These are phyloP conservation scores for Porpolomopsis calyptriformis DNA, from an alignment of 768 basidiomycete species.

Conservation along the genomic window DNA sequence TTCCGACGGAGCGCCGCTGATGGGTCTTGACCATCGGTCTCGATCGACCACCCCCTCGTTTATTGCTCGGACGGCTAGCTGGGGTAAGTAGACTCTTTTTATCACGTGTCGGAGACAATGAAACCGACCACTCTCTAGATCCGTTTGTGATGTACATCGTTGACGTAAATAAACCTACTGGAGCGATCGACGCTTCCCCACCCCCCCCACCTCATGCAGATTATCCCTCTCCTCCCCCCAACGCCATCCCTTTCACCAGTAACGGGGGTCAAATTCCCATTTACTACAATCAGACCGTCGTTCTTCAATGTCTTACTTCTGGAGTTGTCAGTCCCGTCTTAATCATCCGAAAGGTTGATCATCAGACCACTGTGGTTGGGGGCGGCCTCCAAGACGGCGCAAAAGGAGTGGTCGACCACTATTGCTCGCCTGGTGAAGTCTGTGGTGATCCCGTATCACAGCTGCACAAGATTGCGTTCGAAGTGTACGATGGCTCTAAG, in stretches of 20 bases:
- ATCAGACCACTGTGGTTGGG: slow-evolving; percentile 81
- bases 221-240: slow-evolving; percentile 86
- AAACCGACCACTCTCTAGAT: slow-evolving; percentile 35
- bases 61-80: slow-evolving; percentile 80
- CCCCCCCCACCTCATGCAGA: slow-evolving; percentile 78
- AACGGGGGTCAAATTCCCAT: slow-evolving; percentile 82
- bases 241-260: slow-evolving; percentile 77
- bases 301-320: slow-evolving; percentile 87
- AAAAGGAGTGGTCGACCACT: slow-evolving; percentile 76
- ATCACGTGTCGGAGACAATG: not conserved
- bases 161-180: slow-evolving; percentile 76
- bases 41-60: slow-evolving; percentile 74
- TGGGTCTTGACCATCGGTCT: slow-evolving; percentile 66
- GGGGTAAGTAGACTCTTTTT: slow-evolving; percentile 48
- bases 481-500: slow-evolving; percentile 69
- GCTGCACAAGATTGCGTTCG: slow-evolving; percentile 90
- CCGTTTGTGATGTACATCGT: slow-evolving; percentile 97
- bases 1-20: slow-evolving; percentile 79
- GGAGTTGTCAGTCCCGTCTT: slow-evolving; percentile 90
- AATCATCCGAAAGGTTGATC: slow-evolving; percentile 90
- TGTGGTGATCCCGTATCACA: slow-evolving; percentile 94
- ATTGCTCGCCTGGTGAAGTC: slow-evolving; percentile 74
- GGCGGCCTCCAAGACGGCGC: slow-evolving; percentile 84
- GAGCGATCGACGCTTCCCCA: slow-evolving; percentile 65
- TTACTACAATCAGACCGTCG: slow-evolving; percentile 94